phyloP scores from a whole-genome alignment of 805 yeast species.

The Yarrowia phangngaensis region DNA sequence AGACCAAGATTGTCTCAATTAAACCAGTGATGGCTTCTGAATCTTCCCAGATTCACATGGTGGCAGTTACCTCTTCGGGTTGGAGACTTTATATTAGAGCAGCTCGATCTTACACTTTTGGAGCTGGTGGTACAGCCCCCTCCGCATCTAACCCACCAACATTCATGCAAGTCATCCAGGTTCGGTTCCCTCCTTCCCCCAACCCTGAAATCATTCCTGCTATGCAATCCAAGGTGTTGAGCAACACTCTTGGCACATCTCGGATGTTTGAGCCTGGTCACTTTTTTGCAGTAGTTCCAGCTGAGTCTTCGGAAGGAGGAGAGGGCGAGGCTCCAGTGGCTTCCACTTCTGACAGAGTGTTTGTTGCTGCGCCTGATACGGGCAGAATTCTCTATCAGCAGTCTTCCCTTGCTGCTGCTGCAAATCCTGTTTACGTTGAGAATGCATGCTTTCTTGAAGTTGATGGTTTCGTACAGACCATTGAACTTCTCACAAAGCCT shows the following conservation, averaged over 20 bases:
- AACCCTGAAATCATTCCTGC: conserved; percentile 26
- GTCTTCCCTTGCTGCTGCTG: conserved; percentile 38
- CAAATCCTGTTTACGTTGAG: conserved; percentile 52
- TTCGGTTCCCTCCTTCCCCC: conserved; percentile 46
- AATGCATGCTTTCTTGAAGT: conserved; percentile 72
- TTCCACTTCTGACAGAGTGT: conserved; percentile 46
- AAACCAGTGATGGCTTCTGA: conserved; percentile 60
- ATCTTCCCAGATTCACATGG: conserved; percentile 63
- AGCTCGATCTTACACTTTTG: conserved; percentile 36
- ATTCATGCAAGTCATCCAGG: conserved; percentile 41
- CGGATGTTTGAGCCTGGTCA: conserved; percentile 81
- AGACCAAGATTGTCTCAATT: conserved; percentile 49
- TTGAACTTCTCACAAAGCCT: conserved; percentile 64
- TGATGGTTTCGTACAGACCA: conserved; percentile 62
- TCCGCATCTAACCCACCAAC: conserved; percentile 35
- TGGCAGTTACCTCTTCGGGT: conserved; percentile 81
- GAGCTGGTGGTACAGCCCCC: conserved; percentile 26
- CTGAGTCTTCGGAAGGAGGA: conserved; percentile 32
- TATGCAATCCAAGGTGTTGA: conserved; percentile 38
- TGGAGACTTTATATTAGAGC: conserved; percentile 68
- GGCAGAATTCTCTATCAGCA: conserved; percentile 65
- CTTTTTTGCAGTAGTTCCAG: conserved; percentile 59
- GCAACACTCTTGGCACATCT: conserved; percentile 55
- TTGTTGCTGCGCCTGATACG: conserved; percentile 77
- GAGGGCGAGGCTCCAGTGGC: conserved; percentile 27